Conservation (phyloP, 2,329 filamentous ascomycete genomes). For the Fusarium poae region DNA sequence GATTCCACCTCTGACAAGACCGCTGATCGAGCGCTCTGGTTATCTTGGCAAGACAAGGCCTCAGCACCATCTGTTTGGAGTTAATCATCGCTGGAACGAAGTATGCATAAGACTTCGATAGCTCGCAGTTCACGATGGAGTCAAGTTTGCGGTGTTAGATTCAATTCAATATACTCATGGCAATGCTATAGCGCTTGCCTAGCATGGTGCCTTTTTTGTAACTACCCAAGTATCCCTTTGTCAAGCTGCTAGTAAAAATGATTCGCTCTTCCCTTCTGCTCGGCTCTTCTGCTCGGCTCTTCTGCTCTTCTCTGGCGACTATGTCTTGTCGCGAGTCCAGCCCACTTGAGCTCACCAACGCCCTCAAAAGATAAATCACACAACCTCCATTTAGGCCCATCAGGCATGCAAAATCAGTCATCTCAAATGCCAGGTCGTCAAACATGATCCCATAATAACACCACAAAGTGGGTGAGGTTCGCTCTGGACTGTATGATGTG, state of each 20-base stretch:
- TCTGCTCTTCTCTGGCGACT: constrained; percentile 41
- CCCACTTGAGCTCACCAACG: constrained; percentile 52
- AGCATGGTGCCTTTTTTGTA: constrained; percentile 48
- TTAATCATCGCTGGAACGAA: constrained; percentile 1
- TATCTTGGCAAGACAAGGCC: background rate
- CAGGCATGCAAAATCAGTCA: constrained; percentile 48
- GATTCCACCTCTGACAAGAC: background rate
- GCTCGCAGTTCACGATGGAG: background rate
- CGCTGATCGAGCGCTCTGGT: background rate
- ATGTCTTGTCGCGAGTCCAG: constrained; percentile 44
- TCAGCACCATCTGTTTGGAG: background rate
- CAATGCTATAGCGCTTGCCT: constrained; percentile 45
- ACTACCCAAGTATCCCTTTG: constrained; percentile 44
- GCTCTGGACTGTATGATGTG: constrained; percentile 45
- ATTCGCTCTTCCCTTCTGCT: constrained; percentile 44
- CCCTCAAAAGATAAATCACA: constrained; percentile 46
- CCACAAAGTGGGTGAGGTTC: constrained; percentile 39
- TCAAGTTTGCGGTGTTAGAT: constrained; percentile 20
- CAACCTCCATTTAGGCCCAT: constrained; percentile 46
- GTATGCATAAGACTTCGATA: background rate
- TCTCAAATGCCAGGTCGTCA: constrained; percentile 51
- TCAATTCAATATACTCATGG: constrained; percentile 43
- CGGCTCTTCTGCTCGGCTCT: constrained; percentile 36
- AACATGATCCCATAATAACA: constrained; percentile 51
- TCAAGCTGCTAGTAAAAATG: constrained; percentile 43